These are phyloP conservation scores for Aspergillus heteromorphus DNA, from an alignment of 495 filamentous ascomycete genomes.

Conservation along the genomic window DNA sequence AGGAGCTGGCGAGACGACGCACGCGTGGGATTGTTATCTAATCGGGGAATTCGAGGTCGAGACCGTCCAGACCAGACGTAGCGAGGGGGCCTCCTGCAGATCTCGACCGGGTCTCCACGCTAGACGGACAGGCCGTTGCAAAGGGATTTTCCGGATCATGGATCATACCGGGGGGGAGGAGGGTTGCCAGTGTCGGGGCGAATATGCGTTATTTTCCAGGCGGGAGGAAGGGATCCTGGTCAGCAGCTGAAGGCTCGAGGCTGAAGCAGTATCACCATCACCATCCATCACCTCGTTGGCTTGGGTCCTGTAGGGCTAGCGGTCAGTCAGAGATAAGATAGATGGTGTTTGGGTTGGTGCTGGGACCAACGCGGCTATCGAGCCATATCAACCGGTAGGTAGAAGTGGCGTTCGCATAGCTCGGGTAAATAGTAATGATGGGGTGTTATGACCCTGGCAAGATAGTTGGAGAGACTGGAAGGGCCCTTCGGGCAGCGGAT, in stretches of 20 bases:
- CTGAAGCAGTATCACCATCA: no score
- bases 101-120: not conserved
- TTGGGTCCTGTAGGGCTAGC: not conserved
- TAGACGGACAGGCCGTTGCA: not conserved
- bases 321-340: not conserved
- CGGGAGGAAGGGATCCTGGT: not conserved
- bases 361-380: not conserved
- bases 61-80: not conserved
- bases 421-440: constrained; percentile 3
- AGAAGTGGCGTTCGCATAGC: not conserved
- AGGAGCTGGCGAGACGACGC: not conserved
- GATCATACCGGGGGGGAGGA: not conserved
- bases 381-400: not conserved
- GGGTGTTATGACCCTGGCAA: not conserved
- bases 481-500: no score
- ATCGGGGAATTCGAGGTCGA: not conserved
- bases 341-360: no score
- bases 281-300: not conserved
- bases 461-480: no score
- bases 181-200: no score
- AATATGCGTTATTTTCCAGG: not conserved
- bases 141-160: not conserved
- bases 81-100: no score
- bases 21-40: not conserved
- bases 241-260: not conserved